Percentiles rank a stretch among this genome's conserved stretches.
Conservation (phyloP, 1,284 basidiomycete species). For the Ceratobasidium sp. region DNA sequence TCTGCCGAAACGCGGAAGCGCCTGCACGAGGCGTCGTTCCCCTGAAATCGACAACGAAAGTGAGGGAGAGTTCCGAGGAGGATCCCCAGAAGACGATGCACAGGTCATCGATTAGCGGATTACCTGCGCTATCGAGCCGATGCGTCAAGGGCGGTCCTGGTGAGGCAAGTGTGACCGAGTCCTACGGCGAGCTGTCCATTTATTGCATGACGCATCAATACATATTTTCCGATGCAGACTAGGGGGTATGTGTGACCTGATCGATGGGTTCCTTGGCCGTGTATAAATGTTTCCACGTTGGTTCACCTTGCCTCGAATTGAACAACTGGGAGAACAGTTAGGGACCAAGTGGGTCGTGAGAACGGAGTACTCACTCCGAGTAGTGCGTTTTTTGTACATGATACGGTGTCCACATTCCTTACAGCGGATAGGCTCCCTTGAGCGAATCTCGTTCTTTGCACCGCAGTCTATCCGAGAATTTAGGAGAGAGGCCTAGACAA, state of each 20-base stretch:
- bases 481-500: conserved; percentile 36
- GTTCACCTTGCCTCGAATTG: conserved; percentile 85
- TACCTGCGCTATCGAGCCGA: conserved; percentile 39
- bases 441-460: conserved; percentile 91
- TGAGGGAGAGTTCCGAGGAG: conserved; percentile 34
- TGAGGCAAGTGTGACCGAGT: conserved; percentile 27
- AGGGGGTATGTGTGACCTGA: background rate
- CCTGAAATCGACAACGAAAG: conserved; percentile 32
- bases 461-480: conserved; percentile 79
- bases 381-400: conserved; percentile 99
- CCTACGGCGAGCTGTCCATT: conserved; percentile 28
- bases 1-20: conserved; percentile 37
- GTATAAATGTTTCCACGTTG: background rate
- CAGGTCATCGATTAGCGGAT: conserved; percentile 45
- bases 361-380: conserved; percentile 79
- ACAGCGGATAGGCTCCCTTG: conserved; percentile 96
- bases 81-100: conserved; percentile 45
- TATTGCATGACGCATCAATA: conserved; percentile 40
- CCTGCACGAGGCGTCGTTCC: conserved; percentile 43
- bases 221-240: conserved; percentile 12
- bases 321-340: conserved; percentile 66
- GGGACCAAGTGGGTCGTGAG: conserved; percentile 18
- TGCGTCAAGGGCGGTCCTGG: conserved; percentile 32
- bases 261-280: conserved; percentile 9
- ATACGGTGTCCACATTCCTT: conserved; percentile 98